Conservation (phyloP, 208 protist genomes). For the Trypanosoma lewisi region DNA sequence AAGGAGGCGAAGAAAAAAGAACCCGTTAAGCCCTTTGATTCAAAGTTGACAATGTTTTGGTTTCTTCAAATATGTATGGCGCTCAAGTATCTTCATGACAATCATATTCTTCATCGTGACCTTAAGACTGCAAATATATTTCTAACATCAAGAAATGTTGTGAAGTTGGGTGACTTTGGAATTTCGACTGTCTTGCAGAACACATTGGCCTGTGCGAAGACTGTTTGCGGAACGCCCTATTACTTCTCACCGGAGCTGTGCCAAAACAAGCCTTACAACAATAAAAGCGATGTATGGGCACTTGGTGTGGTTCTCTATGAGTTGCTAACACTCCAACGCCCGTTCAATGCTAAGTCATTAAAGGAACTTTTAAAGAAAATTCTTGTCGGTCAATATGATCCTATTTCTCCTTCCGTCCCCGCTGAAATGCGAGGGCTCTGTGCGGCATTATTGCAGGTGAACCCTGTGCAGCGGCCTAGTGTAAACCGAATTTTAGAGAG, state of each 20-base stretch:
- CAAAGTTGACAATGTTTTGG: constrained; percentile 89
- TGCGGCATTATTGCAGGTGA: constrained; percentile 78
- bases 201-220: constrained; percentile 91
- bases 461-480: constrained; percentile 76
- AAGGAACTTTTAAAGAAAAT: constrained; percentile 92
- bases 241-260: constrained; percentile 96
- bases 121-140: constrained; percentile 92
- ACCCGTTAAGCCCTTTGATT: constrained; percentile 66
- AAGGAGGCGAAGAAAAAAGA: constrained; percentile 88
- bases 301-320: constrained; percentile 92
- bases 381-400: constrained; percentile 81
- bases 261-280: constrained; percentile 94
- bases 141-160: constrained; percentile 82
- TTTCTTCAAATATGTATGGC: constrained; percentile 91
- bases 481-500: constrained; percentile 89
- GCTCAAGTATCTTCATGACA: constrained; percentile 91
- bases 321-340: constrained; percentile 84
- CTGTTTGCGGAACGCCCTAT: constrained; percentile 95
- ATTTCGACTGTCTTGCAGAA: constrained; percentile 92
- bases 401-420: constrained; percentile 74
- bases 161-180: constrained; percentile 91
- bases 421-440: constrained; percentile 80
- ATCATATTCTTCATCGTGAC: constrained; percentile 90
- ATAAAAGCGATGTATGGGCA: constrained; percentile 93
- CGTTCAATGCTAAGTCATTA: constrained; percentile 86